Percentiles rank a stretch among this genome's conserved stretches.
phyloP scores from a whole-genome alignment of 352 stramenopile species.

The Globisporangium viniferum region DNA sequence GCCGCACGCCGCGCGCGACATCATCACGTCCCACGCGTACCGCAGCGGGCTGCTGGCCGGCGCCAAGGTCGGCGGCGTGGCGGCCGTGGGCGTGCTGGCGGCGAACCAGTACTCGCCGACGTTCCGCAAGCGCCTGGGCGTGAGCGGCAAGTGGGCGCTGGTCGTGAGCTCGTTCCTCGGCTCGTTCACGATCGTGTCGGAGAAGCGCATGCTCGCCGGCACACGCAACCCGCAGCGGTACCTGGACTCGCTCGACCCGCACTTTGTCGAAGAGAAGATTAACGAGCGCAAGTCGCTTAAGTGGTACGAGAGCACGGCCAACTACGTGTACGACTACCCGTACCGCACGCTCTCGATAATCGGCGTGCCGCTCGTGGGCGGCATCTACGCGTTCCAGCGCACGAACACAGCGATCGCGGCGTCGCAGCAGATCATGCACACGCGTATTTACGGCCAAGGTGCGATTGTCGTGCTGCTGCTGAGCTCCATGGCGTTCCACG shows the following conservation, averaged over 20 bases:
- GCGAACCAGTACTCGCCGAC: constrained; percentile 60
- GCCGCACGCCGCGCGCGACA: constrained; percentile 53
- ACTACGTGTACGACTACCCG: constrained; percentile 81
- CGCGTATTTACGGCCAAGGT: constrained; percentile 78
- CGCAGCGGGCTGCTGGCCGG: constrained; percentile 50
- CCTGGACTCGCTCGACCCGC: constrained; percentile 49
- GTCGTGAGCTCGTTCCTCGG: constrained; percentile 59
- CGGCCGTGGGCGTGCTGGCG: constrained; percentile 26
- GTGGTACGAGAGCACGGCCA: constrained; percentile 58
- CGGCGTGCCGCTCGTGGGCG: constrained; percentile 58
- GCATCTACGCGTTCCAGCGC: constrained; percentile 71
- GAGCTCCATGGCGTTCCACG: constrained; percentile 80
- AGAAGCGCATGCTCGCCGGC: constrained; percentile 57
- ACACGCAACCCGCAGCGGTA: constrained; percentile 74
- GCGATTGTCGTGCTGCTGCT: constrained; percentile 68
- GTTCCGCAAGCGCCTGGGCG: constrained; percentile 68
- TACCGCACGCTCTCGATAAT: constrained; percentile 55
- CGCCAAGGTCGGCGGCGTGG: constrained; percentile 26
- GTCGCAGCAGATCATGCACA: constrained; percentile 88
- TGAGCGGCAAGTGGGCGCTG: constrained; percentile 74
- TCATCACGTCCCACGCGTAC: constrained; percentile 72
- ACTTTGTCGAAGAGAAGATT: constrained; percentile 36
- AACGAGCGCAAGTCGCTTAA: constrained; percentile 38
- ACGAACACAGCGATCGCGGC: constrained; percentile 64
- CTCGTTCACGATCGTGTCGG: constrained; percentile 63